These are phyloP conservation scores for Theobroma cacao DNA, from an alignment of 345 rosid genomes.

Conservation along the genomic window DNA sequence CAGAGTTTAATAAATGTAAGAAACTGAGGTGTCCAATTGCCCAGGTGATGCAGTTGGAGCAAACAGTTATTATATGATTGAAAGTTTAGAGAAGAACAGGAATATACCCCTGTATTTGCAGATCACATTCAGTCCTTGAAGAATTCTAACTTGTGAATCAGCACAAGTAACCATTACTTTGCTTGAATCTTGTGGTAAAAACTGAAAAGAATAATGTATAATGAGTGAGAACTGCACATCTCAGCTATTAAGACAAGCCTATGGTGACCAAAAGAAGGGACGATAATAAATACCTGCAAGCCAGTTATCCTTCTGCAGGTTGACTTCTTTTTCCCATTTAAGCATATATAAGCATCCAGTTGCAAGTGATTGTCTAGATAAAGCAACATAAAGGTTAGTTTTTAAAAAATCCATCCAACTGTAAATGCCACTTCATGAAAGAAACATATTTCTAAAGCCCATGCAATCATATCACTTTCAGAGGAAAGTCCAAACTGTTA, in stretches of 20 bases:
- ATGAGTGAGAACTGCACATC: constrained; percentile 4
- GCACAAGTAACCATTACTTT: constrained; percentile 84
- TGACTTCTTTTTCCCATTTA: constrained; percentile 69
- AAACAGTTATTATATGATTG: neutral
- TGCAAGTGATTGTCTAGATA: constrained; percentile 67
- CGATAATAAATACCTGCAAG: constrained; percentile 54
- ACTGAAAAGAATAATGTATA: constrained; percentile 35
- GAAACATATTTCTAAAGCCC: neutral
- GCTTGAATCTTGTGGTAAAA: constrained; percentile 61
- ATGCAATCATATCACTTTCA: neutral
- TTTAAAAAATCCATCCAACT: neutral
- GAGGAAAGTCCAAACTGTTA: neutral
- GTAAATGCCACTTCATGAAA: neutral
- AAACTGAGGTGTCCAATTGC: neutral
- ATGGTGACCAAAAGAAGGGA: neutral
- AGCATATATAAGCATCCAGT: constrained; percentile 62
- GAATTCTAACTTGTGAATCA: constrained; percentile 84
- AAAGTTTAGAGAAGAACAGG: neutral
- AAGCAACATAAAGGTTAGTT: constrained; percentile 17
- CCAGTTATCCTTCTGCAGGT: constrained; percentile 71
- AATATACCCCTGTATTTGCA: constrained; percentile 70
- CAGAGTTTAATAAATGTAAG: neutral
- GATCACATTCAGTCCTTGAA: constrained; percentile 64
- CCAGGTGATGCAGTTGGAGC: neutral
- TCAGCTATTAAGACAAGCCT: neutral